Base-by-base conservation (phyloP, 2,329 filamentous ascomycete species). In the Drechslerella dactyloides region DNA sequence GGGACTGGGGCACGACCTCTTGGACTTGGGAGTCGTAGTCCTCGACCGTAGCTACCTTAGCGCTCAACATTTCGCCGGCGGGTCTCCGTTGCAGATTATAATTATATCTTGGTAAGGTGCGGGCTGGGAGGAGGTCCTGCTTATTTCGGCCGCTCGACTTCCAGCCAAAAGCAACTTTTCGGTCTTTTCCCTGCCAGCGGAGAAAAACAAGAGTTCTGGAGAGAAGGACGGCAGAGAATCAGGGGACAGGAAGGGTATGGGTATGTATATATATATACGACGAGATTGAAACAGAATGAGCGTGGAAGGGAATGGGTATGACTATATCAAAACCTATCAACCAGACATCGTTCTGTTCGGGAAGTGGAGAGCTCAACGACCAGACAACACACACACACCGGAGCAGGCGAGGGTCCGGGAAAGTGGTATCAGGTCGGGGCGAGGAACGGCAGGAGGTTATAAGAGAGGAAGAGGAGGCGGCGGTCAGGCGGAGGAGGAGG, bases 1-100 rank as follows among this genome's bases (percentile, higher is more conserved):
- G 51, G 72, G 52, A 70, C 53, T 59, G 58, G 30, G 75, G 75
- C 23, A 76, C 52, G 19, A 73, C 75, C 61, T 75, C 75, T 21
- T 74, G 75, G 68, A 76, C 53, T 52, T 75, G 74, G 17, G 75
- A 76, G 65, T 76, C 73, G 74, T 74, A 76, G 66, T 76, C 75
- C 74, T 76, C 75, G 46, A 76, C 75, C 23, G 48, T 70, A 46
- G 66, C 66, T 55, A 70, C 66, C 44, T 70, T 70, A 19, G 48
- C 48, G 56, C 27, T 60, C 59, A 64, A 27, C 59, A 70, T 64
- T 15, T 64, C 63, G 53, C 48, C 58, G 48, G 59, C 60, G 58
- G 51, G 24, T 40, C 37, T 56, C 46, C 54, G 51, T 42, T 60
- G 21, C 37, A 13, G 46, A 17, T 42, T 52, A 21, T 53, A 51